phyloP scores from a whole-genome alignment of 164 flowering plant species.

The Berberis thunbergii region DNA sequence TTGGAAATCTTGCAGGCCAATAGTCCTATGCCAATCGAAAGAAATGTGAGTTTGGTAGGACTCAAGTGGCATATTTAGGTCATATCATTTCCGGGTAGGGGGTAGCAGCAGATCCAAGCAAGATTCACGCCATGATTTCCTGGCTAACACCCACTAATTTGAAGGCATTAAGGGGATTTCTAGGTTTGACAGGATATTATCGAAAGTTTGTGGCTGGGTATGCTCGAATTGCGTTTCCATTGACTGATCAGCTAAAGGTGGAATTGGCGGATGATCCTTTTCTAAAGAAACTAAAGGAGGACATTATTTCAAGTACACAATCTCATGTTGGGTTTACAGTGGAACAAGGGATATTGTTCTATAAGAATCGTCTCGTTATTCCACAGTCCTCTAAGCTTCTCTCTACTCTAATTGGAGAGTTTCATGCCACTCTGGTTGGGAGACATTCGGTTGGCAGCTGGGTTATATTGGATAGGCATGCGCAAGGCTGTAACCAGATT shows the following conservation, averaged over 20 bases:
- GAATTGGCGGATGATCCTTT: background rate
- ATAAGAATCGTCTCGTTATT: background rate
- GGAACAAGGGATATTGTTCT: background rate
- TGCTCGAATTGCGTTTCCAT: too few relatives aligned
- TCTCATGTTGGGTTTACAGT: too few relatives aligned
- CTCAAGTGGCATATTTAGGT: background rate
- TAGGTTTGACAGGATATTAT: constrained; percentile 2
- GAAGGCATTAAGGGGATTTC: constrained; percentile 2
- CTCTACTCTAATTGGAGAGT: constrained; percentile 1
- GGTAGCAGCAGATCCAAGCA: background rate
- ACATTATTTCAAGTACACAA: background rate
- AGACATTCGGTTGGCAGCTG: background rate
- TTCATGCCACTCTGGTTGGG: background rate
- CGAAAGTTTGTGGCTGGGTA: background rate
- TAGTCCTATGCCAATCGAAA: background rate
- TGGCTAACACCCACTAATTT: background rate
- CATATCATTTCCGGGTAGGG: background rate
- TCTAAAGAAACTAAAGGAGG: background rate
- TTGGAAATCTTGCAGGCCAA: too few relatives aligned
- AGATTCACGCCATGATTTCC: background rate
- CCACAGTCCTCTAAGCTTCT: background rate
- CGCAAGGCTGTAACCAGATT: background rate
- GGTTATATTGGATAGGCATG: background rate
- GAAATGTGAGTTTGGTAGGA: background rate
- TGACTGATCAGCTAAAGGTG: too few relatives aligned